Conservation (phyloP, 2,329 filamentous ascomycete species). For the Colletotrichum brevisporum region DNA sequence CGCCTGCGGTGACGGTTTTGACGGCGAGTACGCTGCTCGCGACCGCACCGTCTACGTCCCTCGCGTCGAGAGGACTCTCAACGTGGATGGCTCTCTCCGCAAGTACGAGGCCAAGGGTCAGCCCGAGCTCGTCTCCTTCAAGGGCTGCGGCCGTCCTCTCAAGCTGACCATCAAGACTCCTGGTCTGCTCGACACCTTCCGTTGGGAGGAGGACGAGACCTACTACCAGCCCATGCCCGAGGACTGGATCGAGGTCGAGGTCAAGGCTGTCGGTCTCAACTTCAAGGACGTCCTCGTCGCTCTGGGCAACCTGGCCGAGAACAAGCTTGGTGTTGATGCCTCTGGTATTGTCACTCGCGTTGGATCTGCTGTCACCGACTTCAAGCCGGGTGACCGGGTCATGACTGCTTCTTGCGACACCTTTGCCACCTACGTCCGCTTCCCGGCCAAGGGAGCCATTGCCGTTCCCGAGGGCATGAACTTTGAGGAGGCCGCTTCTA, state of each 20-base stretch:
- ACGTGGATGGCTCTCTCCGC: conserved; percentile 15
- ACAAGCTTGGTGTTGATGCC: conserved; percentile 49
- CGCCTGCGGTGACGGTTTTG: conserved; percentile 7
- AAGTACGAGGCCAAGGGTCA: conserved; percentile 35
- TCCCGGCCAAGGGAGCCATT: conserved; percentile 43
- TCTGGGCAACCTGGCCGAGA: conserved; percentile 44
- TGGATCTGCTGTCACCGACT: conserved; percentile 46
- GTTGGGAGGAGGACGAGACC: conserved; percentile 43
- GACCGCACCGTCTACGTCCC: conserved; percentile 28
- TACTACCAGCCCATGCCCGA: conserved; percentile 27
- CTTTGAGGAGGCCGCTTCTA: conserved; percentile 54
- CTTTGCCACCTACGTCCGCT: conserved; percentile 44
- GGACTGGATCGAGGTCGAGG: conserved; percentile 45
- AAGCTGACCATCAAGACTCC: conserved; percentile 43
- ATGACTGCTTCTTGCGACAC: conserved; percentile 42
- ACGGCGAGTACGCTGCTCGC: conserved; percentile 29
- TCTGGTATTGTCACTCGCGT: conserved; percentile 51
- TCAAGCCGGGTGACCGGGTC: conserved; percentile 51
- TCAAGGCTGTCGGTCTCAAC: conserved; percentile 47
- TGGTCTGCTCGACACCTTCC: conserved; percentile 46
- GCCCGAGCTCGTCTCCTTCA: conserved; percentile 28
- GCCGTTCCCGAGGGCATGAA: conserved; percentile 55
- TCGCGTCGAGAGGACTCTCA: conserved; percentile 23
- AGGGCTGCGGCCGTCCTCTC: conserved; percentile 36
- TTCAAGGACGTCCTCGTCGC: conserved; percentile 48